Evolutionary conservation across 805 yeast species (phyloP).

Genomic region (Candida pini): DNA sequence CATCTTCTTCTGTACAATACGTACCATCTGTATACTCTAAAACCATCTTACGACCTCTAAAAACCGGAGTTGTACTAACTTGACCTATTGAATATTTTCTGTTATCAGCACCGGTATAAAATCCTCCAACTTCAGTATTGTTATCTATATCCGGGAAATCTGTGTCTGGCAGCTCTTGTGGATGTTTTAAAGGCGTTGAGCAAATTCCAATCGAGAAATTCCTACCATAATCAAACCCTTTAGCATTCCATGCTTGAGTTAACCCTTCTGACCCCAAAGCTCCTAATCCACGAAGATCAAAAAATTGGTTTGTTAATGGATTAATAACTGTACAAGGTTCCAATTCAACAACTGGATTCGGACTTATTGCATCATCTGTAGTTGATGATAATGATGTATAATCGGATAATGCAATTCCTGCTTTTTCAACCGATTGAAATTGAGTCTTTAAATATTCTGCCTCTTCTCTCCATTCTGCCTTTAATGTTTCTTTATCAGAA

Average conservation of each 20-base stretch:
- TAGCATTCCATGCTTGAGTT: conserved; percentile 55
- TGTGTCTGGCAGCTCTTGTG: conserved; percentile 14
- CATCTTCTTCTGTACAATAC: conserved; percentile 39
- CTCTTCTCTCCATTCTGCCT: conserved; percentile 9
- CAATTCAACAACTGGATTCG: conserved; percentile 7
- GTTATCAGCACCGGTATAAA: conserved; percentile 41
- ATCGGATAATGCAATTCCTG: too few relatives aligned
- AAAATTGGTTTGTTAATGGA: conserved; percentile 40
- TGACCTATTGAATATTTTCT: conserved; percentile 55
- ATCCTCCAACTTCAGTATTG: conserved; percentile 49
- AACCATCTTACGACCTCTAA: conserved; percentile 66
- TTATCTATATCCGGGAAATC: conserved; percentile 33
- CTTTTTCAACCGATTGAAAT: conserved; percentile 5
- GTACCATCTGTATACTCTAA: conserved; percentile 69
- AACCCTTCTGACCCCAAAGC: conserved; percentile 24
- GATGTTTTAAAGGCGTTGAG: conserved; percentile 42
- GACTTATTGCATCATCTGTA: conserved; percentile 2
- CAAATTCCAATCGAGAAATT: conserved; percentile 77
- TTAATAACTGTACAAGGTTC: conserved; percentile 40
- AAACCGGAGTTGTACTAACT: conserved; percentile 52
- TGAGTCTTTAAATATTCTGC: conserved; percentile 10
- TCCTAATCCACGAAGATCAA: conserved; percentile 37
- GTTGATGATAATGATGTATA: too few relatives aligned
- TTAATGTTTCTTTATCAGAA: conserved; percentile 4
- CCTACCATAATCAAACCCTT: conserved; percentile 61